Evolutionary conservation across 495 filamentous ascomycete genomes (phyloP), one percentile per base, ranked within the genome.

Genomic region (Aspergillus diversus): DNA sequence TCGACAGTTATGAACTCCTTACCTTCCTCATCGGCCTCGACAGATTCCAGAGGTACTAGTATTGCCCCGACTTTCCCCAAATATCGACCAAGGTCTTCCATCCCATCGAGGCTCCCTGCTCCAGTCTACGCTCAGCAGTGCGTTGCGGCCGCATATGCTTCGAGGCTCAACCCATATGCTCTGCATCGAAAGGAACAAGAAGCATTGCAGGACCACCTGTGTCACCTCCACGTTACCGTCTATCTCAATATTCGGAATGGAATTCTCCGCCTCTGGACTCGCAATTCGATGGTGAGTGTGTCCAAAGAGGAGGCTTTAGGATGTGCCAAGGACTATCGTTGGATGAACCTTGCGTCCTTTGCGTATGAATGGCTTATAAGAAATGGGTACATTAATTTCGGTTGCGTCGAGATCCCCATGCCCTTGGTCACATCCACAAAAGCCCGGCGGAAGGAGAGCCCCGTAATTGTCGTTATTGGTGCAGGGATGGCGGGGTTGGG

Each of bases 241-340:
- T 99, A 98, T 73, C 77, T 99, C 34, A 97, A 97, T 75, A 97
- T 99, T 61, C 84, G 95, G 61, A 99, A 99, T 75, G 92, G 93
- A 5, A 97, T 98, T 64, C 77, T 99, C 33, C 84, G 96, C 57
- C 78, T 98, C 42, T 99, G 93, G 93, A 86, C 90, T 11, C 84
- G 88, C 63, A 97, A 99, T 74, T 92, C 95, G 1, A 87, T 96
- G 69, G 89, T 96, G 47, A 84, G 86, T 66, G 93, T 99, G 27
- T 90, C 88, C 15, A 83, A 87, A 34, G 91, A 97, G 67, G 95
- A 98, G 75, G 96, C 95, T 7, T 81, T 92, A 35, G 96, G 96
- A 16, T 97, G 96, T 78, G 91, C 93, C 27, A 93, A 91, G 76
- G 92, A 97, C 66, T 81, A 86, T 46, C 86, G 92, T n/a, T 97